Base-by-base conservation (phyloP, 2,329 filamentous ascomycete genomes). In the Colletotrichum noveboracense region DNA sequence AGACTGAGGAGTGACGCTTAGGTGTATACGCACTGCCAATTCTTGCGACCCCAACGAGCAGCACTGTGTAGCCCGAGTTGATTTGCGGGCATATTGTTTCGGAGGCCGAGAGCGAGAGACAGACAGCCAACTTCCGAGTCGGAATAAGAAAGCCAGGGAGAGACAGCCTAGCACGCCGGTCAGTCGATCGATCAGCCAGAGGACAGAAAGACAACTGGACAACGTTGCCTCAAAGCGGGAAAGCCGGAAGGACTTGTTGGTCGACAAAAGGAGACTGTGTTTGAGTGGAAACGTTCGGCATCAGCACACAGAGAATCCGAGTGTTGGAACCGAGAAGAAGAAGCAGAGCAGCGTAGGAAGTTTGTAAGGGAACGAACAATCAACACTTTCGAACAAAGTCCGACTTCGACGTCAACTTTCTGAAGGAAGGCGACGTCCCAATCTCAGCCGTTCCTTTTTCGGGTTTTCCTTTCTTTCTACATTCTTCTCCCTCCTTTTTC, bases 141-240 rank as follows among this genome's bases (percentile, higher is more conserved):
- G 38, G 64, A 75, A 75, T 73, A 75, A 73, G 73, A 75, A 75
- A 75, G 64, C 26, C 64, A 64, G 62, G 73, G 69, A 73, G 73
- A 75, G 70, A 68, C 64, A 72, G 36, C 21, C 34, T 60, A 65
- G 18, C 56, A 32, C 68, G 70, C 71, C 34, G 32, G 65, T 18
- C 65, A 70, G 55, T 34, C 55, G 34, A 55, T 32, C 56, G 30
- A 24, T 24, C 36, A 55, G 24, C 62, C 64, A 69, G 34, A 14
- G 18, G n/a, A 30, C 9, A 60, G 26, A 52, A 52, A 52, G 28
- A 67, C 30, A 36, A 56, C 26, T 52, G 64, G 56, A 65, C 56
- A 70, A 28, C 34, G 52, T 60, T 62, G 56, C 67, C 58, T 70
- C 18, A n/a, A 32, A 71, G 28, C 60, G 36, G 67, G 24, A 61